These are phyloP conservation scores for Penicillium parvum DNA, from an alignment of 495 filamentous ascomycete species.

Conservation along the genomic window DNA sequence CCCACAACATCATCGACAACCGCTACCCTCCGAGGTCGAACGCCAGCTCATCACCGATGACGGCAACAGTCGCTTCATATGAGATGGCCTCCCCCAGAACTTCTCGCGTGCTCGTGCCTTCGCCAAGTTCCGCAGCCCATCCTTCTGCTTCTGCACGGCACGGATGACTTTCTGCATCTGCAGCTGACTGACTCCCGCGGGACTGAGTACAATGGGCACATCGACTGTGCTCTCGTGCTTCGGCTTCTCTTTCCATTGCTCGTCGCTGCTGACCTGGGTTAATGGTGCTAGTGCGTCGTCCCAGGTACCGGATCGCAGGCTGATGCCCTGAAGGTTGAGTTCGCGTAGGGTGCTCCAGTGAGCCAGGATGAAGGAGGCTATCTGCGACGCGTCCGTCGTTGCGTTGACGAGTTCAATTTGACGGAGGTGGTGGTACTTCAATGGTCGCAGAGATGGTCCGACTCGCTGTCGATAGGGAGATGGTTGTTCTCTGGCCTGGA, in stretches of 20 bases:
- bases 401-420: conserved; percentile 64
- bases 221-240: conserved; percentile 34
- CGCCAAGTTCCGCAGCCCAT: conserved; percentile 20
- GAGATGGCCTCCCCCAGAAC: conserved; percentile 35
- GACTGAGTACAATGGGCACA: conserved; percentile 31
- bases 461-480: not conserved
- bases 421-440: conserved; percentile 55
- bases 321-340: conserved; percentile 67
- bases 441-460: conserved; percentile 28
- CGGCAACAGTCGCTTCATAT: conserved; percentile 39
- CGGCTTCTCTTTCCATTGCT: conserved; percentile 44
- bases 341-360: conserved; percentile 62
- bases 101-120: conserved; percentile 28
- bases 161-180: conserved; percentile 16
- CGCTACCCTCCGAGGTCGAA: conserved; percentile 8
- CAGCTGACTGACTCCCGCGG: conserved; percentile 11
- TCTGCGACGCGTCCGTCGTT: conserved; percentile 61
- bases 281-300: conserved; percentile 69
- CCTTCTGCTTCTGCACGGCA: conserved; percentile 14
- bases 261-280: conserved; percentile 49
- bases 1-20: conserved; percentile 10
- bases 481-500: conserved; percentile 29
- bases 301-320: conserved; percentile 63
- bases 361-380: conserved; percentile 53
- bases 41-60: conserved; percentile 28